A percentile compares a stretch with the other conserved stretches of the same genome.
Evolutionary conservation across 2,329 filamentous ascomycete species (phyloP).

Genomic region (Ascochyta viciae-villosae): DNA sequence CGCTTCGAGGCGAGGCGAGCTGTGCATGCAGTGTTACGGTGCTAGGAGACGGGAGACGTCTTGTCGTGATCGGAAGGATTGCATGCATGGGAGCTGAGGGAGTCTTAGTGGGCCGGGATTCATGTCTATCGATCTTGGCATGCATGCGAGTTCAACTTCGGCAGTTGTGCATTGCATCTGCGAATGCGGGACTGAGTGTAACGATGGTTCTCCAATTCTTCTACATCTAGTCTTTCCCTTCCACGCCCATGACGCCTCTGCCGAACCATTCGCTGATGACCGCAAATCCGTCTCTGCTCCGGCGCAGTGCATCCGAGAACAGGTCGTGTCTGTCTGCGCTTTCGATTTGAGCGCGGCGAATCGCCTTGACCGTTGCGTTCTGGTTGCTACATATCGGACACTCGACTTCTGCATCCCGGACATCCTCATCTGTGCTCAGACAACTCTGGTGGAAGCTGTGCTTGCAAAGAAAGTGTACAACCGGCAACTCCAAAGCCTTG

Average conservation of each 20-base stretch:
- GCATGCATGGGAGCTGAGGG: too few relatives aligned
- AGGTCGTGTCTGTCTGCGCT: slow-evolving; percentile 86
- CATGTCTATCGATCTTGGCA: too few relatives aligned
- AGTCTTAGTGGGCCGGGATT: too few relatives aligned
- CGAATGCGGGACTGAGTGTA: too few relatives aligned
- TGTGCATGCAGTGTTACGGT: too few relatives aligned
- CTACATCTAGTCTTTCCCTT: slow-evolving; percentile 34
- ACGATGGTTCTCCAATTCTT: slow-evolving; percentile 13
- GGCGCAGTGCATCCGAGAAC: slow-evolving; percentile 80
- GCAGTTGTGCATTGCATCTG: too few relatives aligned
- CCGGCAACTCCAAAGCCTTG: slow-evolving; percentile 80
- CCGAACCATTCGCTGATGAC: slow-evolving; percentile 96
- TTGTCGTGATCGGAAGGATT: too few relatives aligned
- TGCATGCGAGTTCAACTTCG: too few relatives aligned
- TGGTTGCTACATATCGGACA: slow-evolving; percentile 85
- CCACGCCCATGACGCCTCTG: slow-evolving; percentile 80
- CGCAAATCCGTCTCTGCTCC: slow-evolving; percentile 83
- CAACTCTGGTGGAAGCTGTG: slow-evolving; percentile 96
- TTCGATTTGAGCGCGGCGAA: slow-evolving; percentile 85
- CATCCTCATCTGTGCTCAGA: slow-evolving; percentile 69
- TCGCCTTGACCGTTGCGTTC: slow-evolving; percentile 87
- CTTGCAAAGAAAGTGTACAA: slow-evolving; percentile 95
- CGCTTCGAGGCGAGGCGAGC: too few relatives aligned
- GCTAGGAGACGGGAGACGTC: too few relatives aligned
- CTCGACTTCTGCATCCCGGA: slow-evolving; percentile 70